Evolutionary conservation across 73 alveolate genomes (phyloP), one percentile per base, ranked within the genome.

Genomic region (Tetrahymena thermophila): DNA sequence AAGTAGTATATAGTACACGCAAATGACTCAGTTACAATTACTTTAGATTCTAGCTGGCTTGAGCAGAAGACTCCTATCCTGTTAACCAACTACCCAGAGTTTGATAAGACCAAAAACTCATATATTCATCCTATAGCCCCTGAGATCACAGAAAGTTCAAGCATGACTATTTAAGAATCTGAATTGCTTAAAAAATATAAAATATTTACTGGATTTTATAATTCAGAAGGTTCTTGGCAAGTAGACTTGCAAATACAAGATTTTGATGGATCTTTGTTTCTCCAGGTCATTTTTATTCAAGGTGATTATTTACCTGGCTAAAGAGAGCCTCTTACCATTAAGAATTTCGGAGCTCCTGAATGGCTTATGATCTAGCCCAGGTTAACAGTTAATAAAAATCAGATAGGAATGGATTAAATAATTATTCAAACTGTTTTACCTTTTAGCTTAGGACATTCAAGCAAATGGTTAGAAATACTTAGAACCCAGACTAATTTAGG

Each of bases 351-450:
- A 1, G 89, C 89, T 23, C 38, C 89, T 71, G 89, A 71, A 71
- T 71, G 89, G 89, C 37, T 71, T 28, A 71, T 71, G 21, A 71
- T 71, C 37, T 34, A 71, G 23, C 89, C 89, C 13, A 71, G 89
- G 31, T 71, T 71, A 31, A 28, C 89, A 71, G 37, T 71, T 1
- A 71, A 71, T 31, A 71, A 71, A 31, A 71, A 71, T 71, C 89
- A 93, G 0, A 93, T 42, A 16, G 44, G 83, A 3, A 34, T 93
- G 85, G 83, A 93, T 42, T n/a, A 43, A 42, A 16, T 93, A 0
- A 95, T 94, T 35, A 94, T 98, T 35, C 98, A 98, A 94, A 98
- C 99, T 55, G 83, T 96, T 28, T 94, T 98, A 58, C 97, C 99
- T 23, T 95, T 97, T 84, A 96, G 99, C 85, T 94, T 98, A 94